Evolutionary conservation across 2,329 filamentous ascomycete genomes (phyloP), one percentile per base, ranked within the genome.

Genomic region (Neurospora sp.): DNA sequence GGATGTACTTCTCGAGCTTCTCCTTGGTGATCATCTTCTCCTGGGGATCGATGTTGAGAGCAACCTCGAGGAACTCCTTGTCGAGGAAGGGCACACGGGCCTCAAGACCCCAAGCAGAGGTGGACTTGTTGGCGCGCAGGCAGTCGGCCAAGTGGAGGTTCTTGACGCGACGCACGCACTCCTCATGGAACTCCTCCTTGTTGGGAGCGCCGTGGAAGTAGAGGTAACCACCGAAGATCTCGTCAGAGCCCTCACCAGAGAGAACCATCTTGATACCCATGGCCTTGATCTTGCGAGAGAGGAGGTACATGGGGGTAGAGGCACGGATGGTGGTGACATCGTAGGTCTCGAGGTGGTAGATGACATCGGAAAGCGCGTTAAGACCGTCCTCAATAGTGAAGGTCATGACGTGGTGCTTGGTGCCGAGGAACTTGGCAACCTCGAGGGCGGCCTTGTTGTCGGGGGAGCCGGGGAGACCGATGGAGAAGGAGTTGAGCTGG

Each of bases 201-300:
- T 93, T 87, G 28, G 96, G 96, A 2, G 96, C 96, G 72, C 91
- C 92, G 82, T 97, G 93, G 89, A 99, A 99, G 86, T 99, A 99
- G 23, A 99, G 89, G 82, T 99, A 99, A 68, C 96, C 96, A 73
- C 96, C 96, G 76, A 98, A 98, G 80, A 97, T 97, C 83, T 99
- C 96, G 81, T 99, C 96, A 77, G 92, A 96, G 67, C 96, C 96
- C 83, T 99, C 96, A 72, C 96, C 96, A 77, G 92, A 96, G 72
- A 99, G 87, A 70, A 99, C 96, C 96, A 99, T 99, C 88, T 99
- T 99, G 79, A 99, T 92, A 73, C 96, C 96, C 90, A 97, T 95
- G 41, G 94, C 96, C 87, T 99, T 99, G 86, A 99, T 99, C 86
- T 99, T 99, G 80, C 96, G 90, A 72, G 93, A 96, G 66, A 99